A percentile compares a stretch with the other conserved stretches of the same genome.
phyloP scores from a whole-genome alignment of 176 grass and related monocot genomes.

The Saccharum spontaneum region DNA sequence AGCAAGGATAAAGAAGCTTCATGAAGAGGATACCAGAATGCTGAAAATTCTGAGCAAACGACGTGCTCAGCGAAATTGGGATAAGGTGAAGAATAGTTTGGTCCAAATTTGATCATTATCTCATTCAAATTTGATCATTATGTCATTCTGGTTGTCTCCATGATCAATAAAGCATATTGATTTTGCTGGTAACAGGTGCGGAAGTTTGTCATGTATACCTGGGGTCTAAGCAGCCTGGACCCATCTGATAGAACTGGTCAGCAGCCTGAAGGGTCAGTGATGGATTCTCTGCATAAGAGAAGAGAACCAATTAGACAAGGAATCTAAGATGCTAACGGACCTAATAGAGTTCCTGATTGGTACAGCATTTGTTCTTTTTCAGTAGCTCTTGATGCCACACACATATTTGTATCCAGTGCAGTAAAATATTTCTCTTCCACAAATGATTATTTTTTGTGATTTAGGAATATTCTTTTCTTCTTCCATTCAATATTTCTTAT shows the following conservation, averaged over 20 bases:
- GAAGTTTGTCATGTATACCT: slow-evolving; percentile 98
- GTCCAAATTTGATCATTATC: slow-evolving; percentile 3
- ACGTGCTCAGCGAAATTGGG: slow-evolving; percentile 76
- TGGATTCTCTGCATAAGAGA: slow-evolving; percentile 65
- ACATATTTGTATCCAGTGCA: neutral
- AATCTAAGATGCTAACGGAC: neutral
- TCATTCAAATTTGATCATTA: slow-evolving; percentile 1
- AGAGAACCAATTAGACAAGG: slow-evolving; percentile 35
- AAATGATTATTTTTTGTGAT: neutral
- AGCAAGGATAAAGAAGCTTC: slow-evolving; percentile 72
- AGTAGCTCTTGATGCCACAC: neutral
- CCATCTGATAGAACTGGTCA: slow-evolving; percentile 54
- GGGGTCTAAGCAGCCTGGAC: slow-evolving; percentile 75
- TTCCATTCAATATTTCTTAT: neutral
- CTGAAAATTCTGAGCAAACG: slow-evolving; percentile 57
- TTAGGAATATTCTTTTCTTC: neutral
- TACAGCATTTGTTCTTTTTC: slow-evolving; percentile 24
- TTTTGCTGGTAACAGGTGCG: slow-evolving; percentile 52
- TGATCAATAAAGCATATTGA: slow-evolving; percentile 11
- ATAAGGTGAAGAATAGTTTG: slow-evolving; percentile 70
- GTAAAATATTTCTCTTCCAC: neutral
- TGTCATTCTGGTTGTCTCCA: slow-evolving; percentile 1
- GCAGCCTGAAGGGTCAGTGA: slow-evolving; percentile 48
- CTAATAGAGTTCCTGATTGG: slow-evolving; percentile 30
- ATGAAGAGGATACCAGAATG: slow-evolving; percentile 70